A percentile compares a stretch with the other conserved stretches of the same genome.
Conservation (phyloP, 1,139 yeast species). For the Blastobotrys aristatus region DNA sequence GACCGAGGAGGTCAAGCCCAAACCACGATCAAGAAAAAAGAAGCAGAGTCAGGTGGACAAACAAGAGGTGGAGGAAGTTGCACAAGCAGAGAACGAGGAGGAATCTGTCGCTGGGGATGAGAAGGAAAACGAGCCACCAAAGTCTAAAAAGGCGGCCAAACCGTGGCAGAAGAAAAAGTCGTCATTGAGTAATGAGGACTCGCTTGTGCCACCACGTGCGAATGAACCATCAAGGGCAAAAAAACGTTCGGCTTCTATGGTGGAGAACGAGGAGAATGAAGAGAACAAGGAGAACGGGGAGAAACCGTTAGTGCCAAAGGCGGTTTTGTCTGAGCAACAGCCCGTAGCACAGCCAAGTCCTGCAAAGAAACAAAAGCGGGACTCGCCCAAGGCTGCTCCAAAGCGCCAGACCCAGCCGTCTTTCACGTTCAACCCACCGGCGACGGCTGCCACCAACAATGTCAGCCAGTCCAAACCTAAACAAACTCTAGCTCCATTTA, state of each 20-base stretch:
- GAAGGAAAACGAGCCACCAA: background rate
- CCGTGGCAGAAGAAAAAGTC: slow-evolving; percentile 4
- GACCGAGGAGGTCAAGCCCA: slow-evolving; percentile 4
- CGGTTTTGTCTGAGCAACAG: no score
- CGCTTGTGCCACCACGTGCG: background rate
- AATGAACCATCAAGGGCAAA: slow-evolving; percentile 1
- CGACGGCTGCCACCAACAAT: background rate
- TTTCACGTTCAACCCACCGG: background rate
- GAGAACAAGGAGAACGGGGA: background rate
- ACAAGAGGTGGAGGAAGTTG: slow-evolving; percentile 4
- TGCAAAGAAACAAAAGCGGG: background rate
- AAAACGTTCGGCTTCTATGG: slow-evolving; percentile 6
- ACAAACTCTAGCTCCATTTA: background rate
- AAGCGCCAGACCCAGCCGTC: background rate
- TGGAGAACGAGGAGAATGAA: slow-evolving; percentile 3
- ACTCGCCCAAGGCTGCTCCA: background rate
- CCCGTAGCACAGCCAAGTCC: background rate
- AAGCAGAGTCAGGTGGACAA: slow-evolving; percentile 3
- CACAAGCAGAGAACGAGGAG: slow-evolving; percentile 1
- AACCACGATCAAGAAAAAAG: slow-evolving; percentile 4
- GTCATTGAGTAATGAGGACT: background rate
- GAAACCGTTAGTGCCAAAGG: no score
- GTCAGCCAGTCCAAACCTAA: background rate
- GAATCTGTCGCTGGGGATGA: background rate
- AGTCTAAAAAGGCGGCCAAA: background rate